phyloP scores from a whole-genome alignment of 441 rosid species.

The Flueggea neowawraea region DNA sequence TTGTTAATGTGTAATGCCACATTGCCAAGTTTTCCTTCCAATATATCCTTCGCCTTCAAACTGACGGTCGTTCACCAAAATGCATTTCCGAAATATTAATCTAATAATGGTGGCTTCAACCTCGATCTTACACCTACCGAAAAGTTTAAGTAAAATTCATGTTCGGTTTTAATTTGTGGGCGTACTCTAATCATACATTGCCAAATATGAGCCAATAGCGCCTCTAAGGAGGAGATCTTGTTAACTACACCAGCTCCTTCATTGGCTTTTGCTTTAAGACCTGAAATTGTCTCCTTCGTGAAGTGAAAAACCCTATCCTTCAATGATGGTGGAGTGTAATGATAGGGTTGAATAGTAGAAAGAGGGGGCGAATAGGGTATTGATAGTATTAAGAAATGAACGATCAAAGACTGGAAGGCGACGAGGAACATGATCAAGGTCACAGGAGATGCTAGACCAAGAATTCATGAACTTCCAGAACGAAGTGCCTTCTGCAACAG shows the following conservation, averaged over 20 bases:
- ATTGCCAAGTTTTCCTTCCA: too few species aligned
- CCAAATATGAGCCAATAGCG: slow-evolving; percentile 44
- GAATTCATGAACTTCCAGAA: slow-evolving; percentile 44
- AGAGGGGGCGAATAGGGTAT: slow-evolving; percentile 11
- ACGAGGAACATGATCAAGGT: slow-evolving; percentile 2
- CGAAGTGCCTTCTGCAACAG: slow-evolving; percentile 34
- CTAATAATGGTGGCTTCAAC: slow-evolving; percentile 22
- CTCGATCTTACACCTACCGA: slow-evolving; percentile 30
- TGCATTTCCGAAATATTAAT: slow-evolving; percentile 30
- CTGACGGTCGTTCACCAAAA: not conserved
- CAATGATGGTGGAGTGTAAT: slow-evolving; percentile 4
- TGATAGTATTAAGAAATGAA: not conserved
- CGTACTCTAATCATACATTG: slow-evolving; percentile 7
- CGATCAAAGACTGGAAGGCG: slow-evolving; percentile 11
- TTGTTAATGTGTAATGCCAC: too few species aligned
- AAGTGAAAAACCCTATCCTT: slow-evolving; percentile 27
- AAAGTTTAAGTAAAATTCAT: not conserved
- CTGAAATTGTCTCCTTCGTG: slow-evolving; percentile 20
- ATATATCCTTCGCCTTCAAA: too few species aligned
- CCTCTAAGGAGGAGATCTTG: slow-evolving; percentile 42
- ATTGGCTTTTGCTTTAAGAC: slow-evolving; percentile 38
- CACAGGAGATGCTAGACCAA: slow-evolving; percentile 40
- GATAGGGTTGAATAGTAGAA: too few species aligned
- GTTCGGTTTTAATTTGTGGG: slow-evolving; percentile 6
- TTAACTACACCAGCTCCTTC: slow-evolving; percentile 13